Evolutionary conservation across 805 yeast genomes (phyloP).

Genomic region (Ogataea salicorniae): DNA sequence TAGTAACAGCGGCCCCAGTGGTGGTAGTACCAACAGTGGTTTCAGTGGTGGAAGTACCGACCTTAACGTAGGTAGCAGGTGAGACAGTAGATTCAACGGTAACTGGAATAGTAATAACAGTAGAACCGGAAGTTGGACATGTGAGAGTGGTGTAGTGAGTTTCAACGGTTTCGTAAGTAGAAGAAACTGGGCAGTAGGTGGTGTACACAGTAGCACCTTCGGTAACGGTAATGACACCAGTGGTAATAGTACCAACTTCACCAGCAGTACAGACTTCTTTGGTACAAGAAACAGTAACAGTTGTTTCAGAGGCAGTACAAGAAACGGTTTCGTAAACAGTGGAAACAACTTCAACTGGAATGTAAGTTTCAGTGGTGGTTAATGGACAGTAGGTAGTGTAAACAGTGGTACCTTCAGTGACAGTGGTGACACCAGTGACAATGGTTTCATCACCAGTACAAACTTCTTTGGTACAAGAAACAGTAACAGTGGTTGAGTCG

Average conservation of each 20-base stretch:
- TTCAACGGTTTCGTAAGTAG: slow-evolving; percentile 14
- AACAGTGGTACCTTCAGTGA: slow-evolving; percentile 20
- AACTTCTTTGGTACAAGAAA: slow-evolving; percentile 20
- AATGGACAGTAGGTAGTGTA: slow-evolving; percentile 34
- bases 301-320: slow-evolving; percentile 7
- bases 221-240: slow-evolving; percentile 21
- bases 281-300: slow-evolving; percentile 20
- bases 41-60: slow-evolving; percentile 9
- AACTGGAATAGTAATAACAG: slow-evolving; percentile 12
- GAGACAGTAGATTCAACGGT: slow-evolving; percentile 18
- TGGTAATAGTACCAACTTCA: slow-evolving; percentile 15
- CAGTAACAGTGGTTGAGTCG: slow-evolving; percentile 15
- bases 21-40: slow-evolving; percentile 9
- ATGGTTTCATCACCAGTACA: slow-evolving; percentile 16
- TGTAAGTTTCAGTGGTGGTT: slow-evolving; percentile 15
- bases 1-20: slow-evolving; percentile 4
- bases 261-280: slow-evolving; percentile 11
- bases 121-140: background rate
- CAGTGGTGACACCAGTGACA: slow-evolving; percentile 25
- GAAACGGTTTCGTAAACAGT: background rate
- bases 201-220: slow-evolving; percentile 20
- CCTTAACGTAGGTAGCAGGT: slow-evolving; percentile 10
- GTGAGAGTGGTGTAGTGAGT: slow-evolving; percentile 4
- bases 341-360: slow-evolving; percentile 12
- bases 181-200: slow-evolving; percentile 33